Base-by-base conservation (phyloP, 2,329 filamentous ascomycete species). In the Phialemoniopsis sp. region DNA sequence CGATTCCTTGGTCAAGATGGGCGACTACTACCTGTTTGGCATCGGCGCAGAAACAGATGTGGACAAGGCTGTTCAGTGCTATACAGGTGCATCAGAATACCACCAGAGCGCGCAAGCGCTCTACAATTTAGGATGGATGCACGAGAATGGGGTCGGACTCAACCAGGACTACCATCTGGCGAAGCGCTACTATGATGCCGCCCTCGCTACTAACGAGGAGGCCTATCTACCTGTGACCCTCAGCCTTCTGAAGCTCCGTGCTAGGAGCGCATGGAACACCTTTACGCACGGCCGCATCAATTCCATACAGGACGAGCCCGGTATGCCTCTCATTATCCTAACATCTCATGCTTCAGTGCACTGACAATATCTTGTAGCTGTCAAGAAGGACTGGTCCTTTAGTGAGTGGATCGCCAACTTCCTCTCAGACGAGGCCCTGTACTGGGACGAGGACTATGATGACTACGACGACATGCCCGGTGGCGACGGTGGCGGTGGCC, bases 71-170 rank as follows among this genome's bases (percentile, higher is more conserved):
- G 89, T 90, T 1, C 82, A 86, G 33, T 98, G 93, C 67, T 98
- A 98, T 54, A 85, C 87, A 38, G 87, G 88, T 4, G 93, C 93
- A 2, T 90, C 90, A 0, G 93, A 98, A 56, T 89, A 87, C 43
- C 82, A 91, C 50, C 85, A 89, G 56, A 95, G 89, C 51, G 93
- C 91, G 3, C 94, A 98, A 63, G 93, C 94, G 13, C 80, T 96
- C 41, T 98, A 89, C 78, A 97, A 98, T 54, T 72, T 98, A 13
- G 94, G 93, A 5, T 98, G 93, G 93, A 97, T 98, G 91, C 89
- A 98, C 56, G 93, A 98, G 64, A 96, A 97, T 55, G 93, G 93
- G 8, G 74, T 97, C 36, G 89, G 90, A 3, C 78, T 97, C 15
- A 85, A 87, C 39, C 93, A 98, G 58, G 93, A 98, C 57, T 98